These are phyloP conservation scores for Alternaria tenuissima DNA, from an alignment of 2,329 filamentous ascomycete genomes.

Conservation along the genomic window DNA sequence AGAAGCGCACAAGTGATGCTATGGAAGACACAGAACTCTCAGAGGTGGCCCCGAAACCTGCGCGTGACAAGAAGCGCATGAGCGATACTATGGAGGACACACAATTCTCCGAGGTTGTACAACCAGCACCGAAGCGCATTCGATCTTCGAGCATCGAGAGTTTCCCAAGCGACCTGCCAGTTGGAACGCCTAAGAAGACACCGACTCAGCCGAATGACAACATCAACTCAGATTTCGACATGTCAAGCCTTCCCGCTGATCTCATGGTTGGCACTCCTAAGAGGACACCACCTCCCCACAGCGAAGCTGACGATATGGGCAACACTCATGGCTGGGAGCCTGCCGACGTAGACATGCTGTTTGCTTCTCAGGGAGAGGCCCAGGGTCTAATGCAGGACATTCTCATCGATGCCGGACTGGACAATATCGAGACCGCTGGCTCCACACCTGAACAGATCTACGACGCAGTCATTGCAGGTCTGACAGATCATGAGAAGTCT, in stretches of 20 bases:
- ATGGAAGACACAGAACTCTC: background rate
- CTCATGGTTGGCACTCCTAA: conserved; percentile 50
- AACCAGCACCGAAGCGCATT: conserved; percentile 23
- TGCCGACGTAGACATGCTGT: conserved; percentile 77
- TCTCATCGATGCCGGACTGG: conserved; percentile 41
- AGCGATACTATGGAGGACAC: conserved; percentile 25
- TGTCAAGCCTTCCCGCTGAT: conserved; percentile 28
- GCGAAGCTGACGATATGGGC: conserved; percentile 22
- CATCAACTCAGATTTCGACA: conserved; percentile 17
- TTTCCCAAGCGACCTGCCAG: conserved; percentile 28
- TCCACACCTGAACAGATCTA: conserved; percentile 52
- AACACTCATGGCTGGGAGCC: conserved; percentile 68
- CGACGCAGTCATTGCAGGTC: conserved; percentile 62
- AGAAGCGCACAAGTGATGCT: conserved; percentile 18
- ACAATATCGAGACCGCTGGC: conserved; percentile 33
- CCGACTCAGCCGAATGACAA: conserved; percentile 22
- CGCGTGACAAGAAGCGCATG: conserved; percentile 25
- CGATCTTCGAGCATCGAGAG: conserved; percentile 34
- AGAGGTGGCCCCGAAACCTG: background rate
- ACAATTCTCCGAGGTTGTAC: conserved; percentile 1
- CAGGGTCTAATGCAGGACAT: conserved; percentile 37
- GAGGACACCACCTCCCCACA: conserved; percentile 29
- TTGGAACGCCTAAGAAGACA: conserved; percentile 34
- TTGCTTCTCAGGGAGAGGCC: conserved; percentile 52
- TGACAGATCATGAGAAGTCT: conserved; percentile 79